Conservation (phyloP, 2,329 filamentous ascomycete genomes). For the Lecanicillium sp. region DNA sequence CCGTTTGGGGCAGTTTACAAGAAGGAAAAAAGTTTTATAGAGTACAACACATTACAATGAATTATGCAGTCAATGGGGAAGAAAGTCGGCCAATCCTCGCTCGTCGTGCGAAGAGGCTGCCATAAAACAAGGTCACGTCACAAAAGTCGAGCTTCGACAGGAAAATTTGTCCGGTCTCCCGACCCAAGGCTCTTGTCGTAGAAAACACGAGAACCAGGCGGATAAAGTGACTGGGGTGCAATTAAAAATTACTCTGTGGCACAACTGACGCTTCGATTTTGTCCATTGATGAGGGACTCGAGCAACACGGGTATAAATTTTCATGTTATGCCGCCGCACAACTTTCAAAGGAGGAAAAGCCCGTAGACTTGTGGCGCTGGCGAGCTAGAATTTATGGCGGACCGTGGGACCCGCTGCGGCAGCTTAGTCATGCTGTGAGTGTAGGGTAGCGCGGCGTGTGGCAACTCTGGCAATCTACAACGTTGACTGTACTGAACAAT, state of each 20-base stretch:
- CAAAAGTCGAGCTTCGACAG: conserved; percentile 1
- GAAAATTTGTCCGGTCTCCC: conserved; percentile 33
- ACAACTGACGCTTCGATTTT: conserved; percentile 63
- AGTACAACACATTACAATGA: too few relatives aligned
- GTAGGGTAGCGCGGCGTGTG: neutral
- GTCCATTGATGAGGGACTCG: conserved; percentile 53
- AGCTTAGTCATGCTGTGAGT: conserved; percentile 15
- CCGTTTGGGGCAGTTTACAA: too few relatives aligned
- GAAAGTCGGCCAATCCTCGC: too few relatives aligned
- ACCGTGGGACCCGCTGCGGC: neutral
- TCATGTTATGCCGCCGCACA: conserved; percentile 71
- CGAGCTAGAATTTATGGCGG: conserved; percentile 21
- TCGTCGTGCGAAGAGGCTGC: too few relatives aligned
- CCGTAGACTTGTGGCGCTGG: conserved; percentile 14
- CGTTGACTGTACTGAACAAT: too few relatives aligned
- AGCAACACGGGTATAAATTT: conserved; percentile 71
- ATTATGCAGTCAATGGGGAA: too few relatives aligned
- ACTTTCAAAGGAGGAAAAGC: conserved; percentile 45
- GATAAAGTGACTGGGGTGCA: conserved; percentile 57
- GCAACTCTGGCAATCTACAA: too few relatives aligned
- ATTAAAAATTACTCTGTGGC: conserved; percentile 73
- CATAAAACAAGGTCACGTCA: too few relatives aligned
- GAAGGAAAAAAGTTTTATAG: too few relatives aligned
- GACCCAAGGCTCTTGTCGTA: conserved; percentile 22
- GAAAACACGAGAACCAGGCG: conserved; percentile 26